A percentile compares a stretch with the other conserved stretches of the same genome.
Evolutionary conservation across 768 basidiomycete genomes (phyloP).

Genomic region (Paxillus rubicundulus): DNA sequence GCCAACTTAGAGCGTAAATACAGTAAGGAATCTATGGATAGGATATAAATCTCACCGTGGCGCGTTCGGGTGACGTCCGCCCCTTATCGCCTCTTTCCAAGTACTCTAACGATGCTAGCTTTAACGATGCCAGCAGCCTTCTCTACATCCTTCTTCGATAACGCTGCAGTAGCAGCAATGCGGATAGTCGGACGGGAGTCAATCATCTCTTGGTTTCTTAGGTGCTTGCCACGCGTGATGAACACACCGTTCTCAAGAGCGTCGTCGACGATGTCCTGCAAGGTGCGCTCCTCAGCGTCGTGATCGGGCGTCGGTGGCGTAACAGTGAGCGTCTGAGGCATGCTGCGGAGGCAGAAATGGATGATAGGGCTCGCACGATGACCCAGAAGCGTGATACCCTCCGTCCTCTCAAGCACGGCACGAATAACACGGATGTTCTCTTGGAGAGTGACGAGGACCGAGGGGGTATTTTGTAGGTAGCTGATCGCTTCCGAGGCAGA

Average conservation of each 20-base stretch:
- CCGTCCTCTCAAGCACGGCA: conserved; percentile 75
- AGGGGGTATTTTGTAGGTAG: conserved; percentile 71
- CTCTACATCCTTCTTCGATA: conserved; percentile 89
- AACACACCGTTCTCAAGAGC: conserved; percentile 77
- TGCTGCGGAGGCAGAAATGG: conserved; percentile 65
- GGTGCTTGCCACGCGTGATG: conserved; percentile 77
- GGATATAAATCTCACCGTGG: conserved; percentile 24
- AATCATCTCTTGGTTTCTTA: conserved; percentile 79
- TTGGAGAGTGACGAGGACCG: conserved; percentile 71
- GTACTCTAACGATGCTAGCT: conserved; percentile 68
- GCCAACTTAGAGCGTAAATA: conserved; percentile 5
- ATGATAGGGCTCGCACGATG: conserved; percentile 86
- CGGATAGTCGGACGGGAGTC: conserved; percentile 84
- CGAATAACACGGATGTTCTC: conserved; percentile 80
- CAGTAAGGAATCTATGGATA: conserved; percentile 27
- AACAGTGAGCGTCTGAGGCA: conserved; percentile 18
- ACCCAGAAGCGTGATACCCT: conserved; percentile 80
- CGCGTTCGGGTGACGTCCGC: not conserved
- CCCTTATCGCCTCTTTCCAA: conserved; percentile 52
- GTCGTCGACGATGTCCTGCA: conserved; percentile 95
- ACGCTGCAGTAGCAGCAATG: conserved; percentile 72
- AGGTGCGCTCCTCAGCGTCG: conserved; percentile 67
- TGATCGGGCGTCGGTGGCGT: conserved; percentile 43
- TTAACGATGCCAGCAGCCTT: conserved; percentile 79
- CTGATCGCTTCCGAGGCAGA: conserved; percentile 84